Conservation (phyloP, 768 basidiomycete genomes). For the Pleurotus platypus region DNA sequence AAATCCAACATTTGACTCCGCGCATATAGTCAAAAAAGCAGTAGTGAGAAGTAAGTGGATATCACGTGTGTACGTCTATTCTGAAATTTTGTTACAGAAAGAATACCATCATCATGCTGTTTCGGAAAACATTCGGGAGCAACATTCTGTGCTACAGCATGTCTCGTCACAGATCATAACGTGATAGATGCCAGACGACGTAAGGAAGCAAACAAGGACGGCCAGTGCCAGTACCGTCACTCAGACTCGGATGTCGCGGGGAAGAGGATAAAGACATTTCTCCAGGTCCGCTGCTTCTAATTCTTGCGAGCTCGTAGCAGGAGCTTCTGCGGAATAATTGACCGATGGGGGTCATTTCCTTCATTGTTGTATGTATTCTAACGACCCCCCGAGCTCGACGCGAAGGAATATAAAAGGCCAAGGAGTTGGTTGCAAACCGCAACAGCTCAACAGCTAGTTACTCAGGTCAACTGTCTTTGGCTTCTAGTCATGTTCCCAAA, state of each 20-base stretch:
- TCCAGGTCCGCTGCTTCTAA: not conserved
- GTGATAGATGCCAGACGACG: too few relatives aligned
- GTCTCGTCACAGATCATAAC: not conserved
- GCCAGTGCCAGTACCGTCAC: too few relatives aligned
- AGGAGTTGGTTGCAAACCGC: not conserved
- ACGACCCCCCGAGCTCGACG: too few relatives aligned
- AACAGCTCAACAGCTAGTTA: not conserved
- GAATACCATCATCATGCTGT: not conserved
- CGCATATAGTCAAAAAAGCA: not conserved
- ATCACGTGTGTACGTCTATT: not conserved
- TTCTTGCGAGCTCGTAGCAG: not conserved
- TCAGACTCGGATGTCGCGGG: too few relatives aligned
- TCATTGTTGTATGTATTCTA: too few relatives aligned
- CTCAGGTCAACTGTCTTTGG: not conserved
- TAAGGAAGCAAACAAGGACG: too few relatives aligned
- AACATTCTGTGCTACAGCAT: not conserved
- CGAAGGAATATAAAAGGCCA: not conserved
- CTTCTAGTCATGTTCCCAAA: slow-evolving; percentile 17
- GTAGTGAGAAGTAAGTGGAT: not conserved
- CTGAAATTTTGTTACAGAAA: not conserved
- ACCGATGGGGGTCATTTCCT: not conserved
- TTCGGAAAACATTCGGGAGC: not conserved
- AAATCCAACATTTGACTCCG: not conserved
- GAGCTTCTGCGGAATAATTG: not conserved
- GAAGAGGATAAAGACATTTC: not conserved